These are phyloP conservation scores for Capsella rubella DNA, from an alignment of 441 rosid genomes.

Conservation along the genomic window DNA sequence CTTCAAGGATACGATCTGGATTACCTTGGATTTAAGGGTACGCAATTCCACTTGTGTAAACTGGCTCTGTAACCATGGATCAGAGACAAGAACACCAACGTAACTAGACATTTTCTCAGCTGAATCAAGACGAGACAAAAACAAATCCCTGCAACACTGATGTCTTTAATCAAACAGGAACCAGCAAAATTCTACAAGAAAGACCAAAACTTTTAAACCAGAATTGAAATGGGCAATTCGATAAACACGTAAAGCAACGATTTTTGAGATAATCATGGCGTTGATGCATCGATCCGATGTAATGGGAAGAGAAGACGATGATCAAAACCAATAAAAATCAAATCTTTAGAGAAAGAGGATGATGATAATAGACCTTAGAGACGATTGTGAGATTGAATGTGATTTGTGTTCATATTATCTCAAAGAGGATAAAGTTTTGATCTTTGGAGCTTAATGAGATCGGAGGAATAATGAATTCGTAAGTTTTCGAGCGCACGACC, in stretches of 20 bases:
- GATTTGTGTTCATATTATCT: slow-evolving; percentile 6
- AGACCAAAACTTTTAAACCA: background rate
- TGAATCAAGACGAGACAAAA: slow-evolving; percentile 1
- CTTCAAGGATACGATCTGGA: background rate
- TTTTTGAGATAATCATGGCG: background rate
- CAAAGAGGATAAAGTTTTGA: background rate
- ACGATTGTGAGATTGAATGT: slow-evolving; percentile 15
- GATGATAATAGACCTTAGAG: slow-evolving; percentile 20
- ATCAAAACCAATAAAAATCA: background rate
- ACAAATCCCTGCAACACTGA: slow-evolving; percentile 24
- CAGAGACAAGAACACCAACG: slow-evolving; percentile 93
- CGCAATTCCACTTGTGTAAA: slow-evolving; percentile 99
- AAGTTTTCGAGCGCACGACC: slow-evolving; percentile 28
- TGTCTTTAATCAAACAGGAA: slow-evolving; percentile 35
- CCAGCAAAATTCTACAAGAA: background rate
- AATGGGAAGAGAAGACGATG: slow-evolving; percentile 14
- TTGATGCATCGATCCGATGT: slow-evolving; percentile 24
- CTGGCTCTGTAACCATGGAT: slow-evolving; percentile 98
- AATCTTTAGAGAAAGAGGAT: background rate
- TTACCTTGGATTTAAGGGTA: slow-evolving; percentile 86
- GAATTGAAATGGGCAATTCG: background rate
- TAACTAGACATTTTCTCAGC: slow-evolving; percentile 71
- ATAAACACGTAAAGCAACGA: slow-evolving; percentile 12
- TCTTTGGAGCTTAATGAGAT: slow-evolving; percentile 2
- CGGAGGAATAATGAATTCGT: background rate